These are phyloP conservation scores for Myrica gale DNA, from an alignment of 306 rosid species.

Conservation along the genomic window DNA sequence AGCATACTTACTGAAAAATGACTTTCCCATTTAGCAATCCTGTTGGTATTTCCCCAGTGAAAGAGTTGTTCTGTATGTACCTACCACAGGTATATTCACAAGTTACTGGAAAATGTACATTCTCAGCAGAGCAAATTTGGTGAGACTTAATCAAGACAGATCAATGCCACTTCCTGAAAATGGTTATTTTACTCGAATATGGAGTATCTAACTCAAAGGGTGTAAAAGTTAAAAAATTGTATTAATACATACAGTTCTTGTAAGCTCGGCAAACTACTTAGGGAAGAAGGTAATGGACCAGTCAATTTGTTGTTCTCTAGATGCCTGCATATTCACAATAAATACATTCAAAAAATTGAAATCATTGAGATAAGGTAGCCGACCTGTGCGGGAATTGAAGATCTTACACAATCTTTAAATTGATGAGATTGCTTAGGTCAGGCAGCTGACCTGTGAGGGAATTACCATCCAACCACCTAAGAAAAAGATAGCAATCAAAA, in stretches of 20 bases:
- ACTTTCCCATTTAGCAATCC: slow-evolving; percentile 61
- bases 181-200: slow-evolving; percentile 15
- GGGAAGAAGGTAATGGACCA: slow-evolving; percentile 74
- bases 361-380: neutral
- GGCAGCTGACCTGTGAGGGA: slow-evolving; percentile 73
- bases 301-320: slow-evolving; percentile 82
- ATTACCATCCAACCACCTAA: slow-evolving; percentile 85
- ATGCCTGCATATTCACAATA: slow-evolving; percentile 58
- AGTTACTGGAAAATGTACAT: slow-evolving; percentile 25
- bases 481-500: slow-evolving; percentile 14
- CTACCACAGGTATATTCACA: slow-evolving; percentile 44
- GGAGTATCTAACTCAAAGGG: slow-evolving; percentile 11
- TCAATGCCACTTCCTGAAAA: slow-evolving; percentile 17
- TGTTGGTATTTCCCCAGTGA: slow-evolving; percentile 74
- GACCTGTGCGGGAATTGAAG: slow-evolving; percentile 13
- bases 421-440: slow-evolving; percentile 78
- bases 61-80: slow-evolving; percentile 86
- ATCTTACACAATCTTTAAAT: slow-evolving; percentile 83
- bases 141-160: slow-evolving; percentile 7
- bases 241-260: slow-evolving; percentile 74
- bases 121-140: neutral
- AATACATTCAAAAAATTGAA: neutral
- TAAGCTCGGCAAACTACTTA: slow-evolving; percentile 70
- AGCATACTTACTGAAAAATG: slow-evolving; percentile 58
- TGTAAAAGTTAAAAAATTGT: slow-evolving; percentile 3